Evolutionary conservation across 495 filamentous ascomycete species (phyloP), one percentile per base, ranked within the genome.

Genomic region (Annulohypoxylon moriforme): DNA sequence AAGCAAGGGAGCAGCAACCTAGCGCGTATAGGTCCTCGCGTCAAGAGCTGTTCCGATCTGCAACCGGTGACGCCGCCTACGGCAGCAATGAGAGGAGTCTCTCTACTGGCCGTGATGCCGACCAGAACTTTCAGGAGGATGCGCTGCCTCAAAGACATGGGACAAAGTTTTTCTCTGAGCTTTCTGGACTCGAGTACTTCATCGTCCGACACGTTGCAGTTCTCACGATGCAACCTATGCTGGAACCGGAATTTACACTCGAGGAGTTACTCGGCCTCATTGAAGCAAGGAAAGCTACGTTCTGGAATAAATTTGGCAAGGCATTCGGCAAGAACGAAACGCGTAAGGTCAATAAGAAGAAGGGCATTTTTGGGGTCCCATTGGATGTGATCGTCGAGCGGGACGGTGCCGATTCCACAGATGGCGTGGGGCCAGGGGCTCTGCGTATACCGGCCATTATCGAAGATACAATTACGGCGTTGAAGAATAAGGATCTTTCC

Each of bases 401-500:
- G 65, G 94, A 98, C 72, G 94, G 94, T 40, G 95, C 94, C 31
- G 96, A 99, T 77, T 97, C 93, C 6, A 97, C 93, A 8, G 93
- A 97, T 77, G 96, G 96, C 22, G 92, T 99, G 63, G 96, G 96
- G 8, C 96, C 96, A 16, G 94, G 94, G 36, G 89, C 92, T 55
- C 84, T 99, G 29, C 90, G 92, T 61, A 92, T 98, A 40, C 96
- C 96, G 13, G 90, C 92, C 1, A 85, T 99, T 61, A 86, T 99
- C 36, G 94, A 98, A 76, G 96, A 98, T 75, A 89, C 94, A 25
- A 89, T 98, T 13, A 92, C 92, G 4, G 93, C 94, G 27, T 96
- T 99, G 93, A 89, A 93, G 69, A 95, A 93, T 76, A 99, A 98
- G 94, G 96, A 99, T 80, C 97, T 99, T 86, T 97, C 94, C 16